A percentile compares a stretch with the other conserved stretches of the same genome.
Conservation (phyloP, 1,284 basidiomycete species). For the Malassezia caprae region DNA sequence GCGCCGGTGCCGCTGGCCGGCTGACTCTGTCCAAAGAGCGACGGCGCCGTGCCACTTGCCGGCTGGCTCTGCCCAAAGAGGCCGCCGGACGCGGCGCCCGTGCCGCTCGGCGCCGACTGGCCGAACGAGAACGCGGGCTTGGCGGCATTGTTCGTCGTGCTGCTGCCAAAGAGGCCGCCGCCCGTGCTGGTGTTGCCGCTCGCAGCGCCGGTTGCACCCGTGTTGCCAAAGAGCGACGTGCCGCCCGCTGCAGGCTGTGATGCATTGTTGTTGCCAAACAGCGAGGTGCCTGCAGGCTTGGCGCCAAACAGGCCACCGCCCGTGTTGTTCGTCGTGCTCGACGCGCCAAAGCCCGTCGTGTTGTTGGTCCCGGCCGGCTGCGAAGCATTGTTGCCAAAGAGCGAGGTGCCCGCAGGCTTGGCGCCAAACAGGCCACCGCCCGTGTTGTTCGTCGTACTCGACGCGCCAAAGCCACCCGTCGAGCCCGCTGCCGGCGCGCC, state of each 20-base stretch:
- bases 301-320: constrained; percentile 37
- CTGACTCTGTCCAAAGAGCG: constrained; percentile 24
- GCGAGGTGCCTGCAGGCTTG: constrained; percentile 40
- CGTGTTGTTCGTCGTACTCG: constrained; percentile 30
- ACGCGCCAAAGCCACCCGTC: constrained; percentile 24
- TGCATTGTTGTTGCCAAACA: constrained; percentile 21
- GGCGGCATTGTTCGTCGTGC: constrained; percentile 21
- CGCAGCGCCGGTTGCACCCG: neutral
- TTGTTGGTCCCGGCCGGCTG: neutral
- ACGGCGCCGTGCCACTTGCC: constrained; percentile 16
- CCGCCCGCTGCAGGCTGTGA: neutral
- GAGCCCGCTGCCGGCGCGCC: constrained; percentile 23
- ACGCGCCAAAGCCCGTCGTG: neutral
- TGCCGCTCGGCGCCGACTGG: constrained; percentile 15
- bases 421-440: constrained; percentile 41
- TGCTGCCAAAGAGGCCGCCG: constrained; percentile 37
- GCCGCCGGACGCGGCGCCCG: constrained; percentile 35
- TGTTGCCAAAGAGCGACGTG: neutral
- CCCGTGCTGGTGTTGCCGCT: neutral
- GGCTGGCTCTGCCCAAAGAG: constrained; percentile 48
- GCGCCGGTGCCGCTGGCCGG: constrained; percentile 16
- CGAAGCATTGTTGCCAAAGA: constrained; percentile 13
- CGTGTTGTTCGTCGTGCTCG: neutral
- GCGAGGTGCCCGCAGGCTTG: constrained; percentile 29
- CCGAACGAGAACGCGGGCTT: constrained; percentile 43